phyloP scores from a whole-genome alignment of 805 yeast genomes.

The Lipomyces chichibuensis region DNA sequence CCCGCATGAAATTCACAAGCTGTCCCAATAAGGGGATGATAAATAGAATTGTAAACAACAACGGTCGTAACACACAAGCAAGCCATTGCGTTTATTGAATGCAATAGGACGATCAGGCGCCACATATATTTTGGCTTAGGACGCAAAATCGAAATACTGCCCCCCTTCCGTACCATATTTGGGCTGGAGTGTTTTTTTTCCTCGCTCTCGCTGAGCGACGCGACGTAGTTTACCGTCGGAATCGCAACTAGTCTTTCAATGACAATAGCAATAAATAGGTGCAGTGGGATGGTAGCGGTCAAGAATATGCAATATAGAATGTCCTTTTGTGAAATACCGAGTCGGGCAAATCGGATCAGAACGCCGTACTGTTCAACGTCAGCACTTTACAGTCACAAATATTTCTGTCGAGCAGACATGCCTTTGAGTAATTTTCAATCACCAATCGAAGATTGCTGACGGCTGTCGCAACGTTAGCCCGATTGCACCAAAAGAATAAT shows the following conservation, averaged over 20 bases:
- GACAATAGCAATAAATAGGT: constrained; percentile 45
- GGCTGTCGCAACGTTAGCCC: constrained; percentile 24
- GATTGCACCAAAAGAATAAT: too few species aligned
- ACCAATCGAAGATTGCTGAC: constrained; percentile 49
- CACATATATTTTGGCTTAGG: constrained; percentile 41
- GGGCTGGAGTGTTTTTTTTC: neutral
- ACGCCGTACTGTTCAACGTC: constrained; percentile 42
- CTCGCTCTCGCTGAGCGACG: neutral
- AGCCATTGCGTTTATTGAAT: constrained; percentile 42
- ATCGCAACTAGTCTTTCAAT: constrained; percentile 45
- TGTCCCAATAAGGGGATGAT: constrained; percentile 52
- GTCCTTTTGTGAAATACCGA: constrained; percentile 44
- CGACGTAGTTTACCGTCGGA: constrained; percentile 26
- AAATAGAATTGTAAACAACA: constrained; percentile 45
- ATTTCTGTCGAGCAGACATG: neutral
- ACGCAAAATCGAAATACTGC: constrained; percentile 19
- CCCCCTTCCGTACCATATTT: neutral
- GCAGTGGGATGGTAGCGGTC: constrained; percentile 42
- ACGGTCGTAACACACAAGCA: constrained; percentile 41
- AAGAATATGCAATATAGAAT: constrained; percentile 39
- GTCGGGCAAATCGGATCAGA: constrained; percentile 40
- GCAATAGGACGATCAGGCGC: constrained; percentile 43
- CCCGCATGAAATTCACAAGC: constrained; percentile 47
- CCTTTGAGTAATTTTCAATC: constrained; percentile 45
- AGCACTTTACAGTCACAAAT: neutral